A percentile compares a stretch with the other conserved stretches of the same genome.
Evolutionary conservation across 2,329 filamentous ascomycete genomes (phyloP).

Genomic region (Davidsoniella eucalypti): DNA sequence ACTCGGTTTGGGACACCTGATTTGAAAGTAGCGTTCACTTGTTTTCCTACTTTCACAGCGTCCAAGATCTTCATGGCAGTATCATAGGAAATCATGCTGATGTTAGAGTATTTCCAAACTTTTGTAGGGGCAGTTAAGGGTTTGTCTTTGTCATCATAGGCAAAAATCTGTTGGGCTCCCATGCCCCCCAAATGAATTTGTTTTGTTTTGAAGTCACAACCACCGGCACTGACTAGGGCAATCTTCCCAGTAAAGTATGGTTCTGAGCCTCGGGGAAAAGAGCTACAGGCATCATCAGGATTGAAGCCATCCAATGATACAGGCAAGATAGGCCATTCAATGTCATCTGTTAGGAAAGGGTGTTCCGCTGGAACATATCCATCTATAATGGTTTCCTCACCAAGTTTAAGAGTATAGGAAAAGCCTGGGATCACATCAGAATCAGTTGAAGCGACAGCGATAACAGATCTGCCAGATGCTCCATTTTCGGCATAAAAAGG

Average conservation of each 20-base stretch:
- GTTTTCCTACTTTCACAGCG: constrained; percentile 16
- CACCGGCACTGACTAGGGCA: constrained; percentile 19
- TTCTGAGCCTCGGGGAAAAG: constrained; percentile 15
- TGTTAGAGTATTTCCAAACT: constrained; percentile 11
- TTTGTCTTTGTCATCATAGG: constrained; percentile 12
- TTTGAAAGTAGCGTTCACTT: constrained; percentile 27
- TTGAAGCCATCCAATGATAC: constrained; percentile 15
- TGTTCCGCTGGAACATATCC: too few species aligned
- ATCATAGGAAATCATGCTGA: not conserved
- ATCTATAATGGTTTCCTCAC: too few species aligned
- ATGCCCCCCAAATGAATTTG: constrained; percentile 16
- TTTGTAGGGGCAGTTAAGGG: constrained; percentile 8
- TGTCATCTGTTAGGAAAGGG: not conserved
- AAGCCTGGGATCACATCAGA: not conserved
- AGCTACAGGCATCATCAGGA: constrained; percentile 17
- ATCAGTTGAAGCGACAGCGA: constrained; percentile 25
- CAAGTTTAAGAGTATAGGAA: not conserved
- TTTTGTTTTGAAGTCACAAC: constrained; percentile 19
- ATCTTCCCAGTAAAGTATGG: constrained; percentile 14
- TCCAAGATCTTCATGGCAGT: constrained; percentile 18
- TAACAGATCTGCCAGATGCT: constrained; percentile 24
- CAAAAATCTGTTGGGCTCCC: constrained; percentile 17
- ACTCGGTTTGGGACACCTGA: constrained; percentile 11
- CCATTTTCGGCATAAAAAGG: constrained; percentile 28
- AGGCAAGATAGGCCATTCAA: not conserved